These are phyloP conservation scores for Flueggea neowawraea DNA, from an alignment of 441 rosid species.

Conservation along the genomic window DNA sequence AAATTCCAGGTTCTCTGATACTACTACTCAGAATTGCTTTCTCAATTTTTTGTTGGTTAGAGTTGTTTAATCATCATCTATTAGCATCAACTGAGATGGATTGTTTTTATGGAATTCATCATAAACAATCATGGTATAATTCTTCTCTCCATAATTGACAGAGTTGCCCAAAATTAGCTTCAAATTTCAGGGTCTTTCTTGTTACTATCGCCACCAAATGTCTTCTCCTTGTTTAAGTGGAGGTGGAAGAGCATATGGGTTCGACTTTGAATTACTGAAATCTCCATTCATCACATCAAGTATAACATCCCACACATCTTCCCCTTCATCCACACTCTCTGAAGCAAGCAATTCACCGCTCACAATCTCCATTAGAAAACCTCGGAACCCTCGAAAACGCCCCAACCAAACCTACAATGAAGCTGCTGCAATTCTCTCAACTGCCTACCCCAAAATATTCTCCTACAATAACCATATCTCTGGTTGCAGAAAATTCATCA, in stretches of 20 bases:
- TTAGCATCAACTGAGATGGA: no score
- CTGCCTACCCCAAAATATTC: constrained; percentile 80
- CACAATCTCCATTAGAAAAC: constrained; percentile 75
- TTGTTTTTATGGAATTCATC: no score
- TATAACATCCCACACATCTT: constrained; percentile 49
- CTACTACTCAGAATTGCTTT: no score
- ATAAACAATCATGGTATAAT: no score
- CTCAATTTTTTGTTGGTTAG: no score
- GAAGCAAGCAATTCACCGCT: constrained; percentile 39
- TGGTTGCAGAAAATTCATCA: constrained; percentile 27
- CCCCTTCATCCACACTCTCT: constrained; percentile 59
- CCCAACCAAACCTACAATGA: constrained; percentile 93
- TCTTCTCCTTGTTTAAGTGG: constrained; percentile 51
- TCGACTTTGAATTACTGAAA: constrained; percentile 68
- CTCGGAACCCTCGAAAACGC: constrained; percentile 75
- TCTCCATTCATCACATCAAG: constrained; percentile 27
- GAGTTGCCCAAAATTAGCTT: background rate
- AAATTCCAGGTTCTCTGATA: no score
- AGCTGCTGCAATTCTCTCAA: constrained; percentile 92
- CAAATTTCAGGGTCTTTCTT: no score
- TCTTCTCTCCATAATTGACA: background rate
- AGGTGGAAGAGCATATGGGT: constrained; percentile 52
- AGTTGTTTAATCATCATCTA: no score
- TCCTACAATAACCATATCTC: constrained; percentile 3
- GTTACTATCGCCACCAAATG: constrained; percentile 11